These are phyloP conservation scores for Oryza glumipatula DNA, from an alignment of 176 grass and related monocot genomes.

Conservation along the genomic window DNA sequence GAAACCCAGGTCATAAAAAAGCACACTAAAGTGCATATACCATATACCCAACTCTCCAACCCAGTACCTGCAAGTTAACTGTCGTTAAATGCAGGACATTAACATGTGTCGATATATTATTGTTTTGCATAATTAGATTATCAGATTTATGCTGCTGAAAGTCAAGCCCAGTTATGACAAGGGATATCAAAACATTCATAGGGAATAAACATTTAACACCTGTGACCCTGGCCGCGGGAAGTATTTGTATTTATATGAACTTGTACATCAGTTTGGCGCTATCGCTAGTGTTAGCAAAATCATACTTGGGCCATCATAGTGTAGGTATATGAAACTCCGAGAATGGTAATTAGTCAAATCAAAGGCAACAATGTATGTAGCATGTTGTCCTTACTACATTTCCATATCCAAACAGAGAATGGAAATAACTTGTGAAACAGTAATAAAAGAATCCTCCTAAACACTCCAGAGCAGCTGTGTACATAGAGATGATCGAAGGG, in stretches of 20 bases:
- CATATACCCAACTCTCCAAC: constrained; percentile 2
- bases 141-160: background rate
- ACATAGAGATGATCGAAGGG: constrained; percentile 8
- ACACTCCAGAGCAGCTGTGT: background rate
- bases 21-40: background rate
- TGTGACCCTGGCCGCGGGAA: background rate
- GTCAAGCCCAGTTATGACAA: background rate
- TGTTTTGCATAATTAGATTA: background rate
- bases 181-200: background rate
- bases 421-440: background rate
- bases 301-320: background rate
- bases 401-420: constrained; percentile 21
- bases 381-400: constrained; percentile 7
- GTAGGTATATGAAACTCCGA: background rate
- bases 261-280: background rate
- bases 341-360: constrained; percentile 5
- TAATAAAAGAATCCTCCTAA: background rate
- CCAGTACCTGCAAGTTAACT: background rate
- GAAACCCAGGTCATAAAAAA: constrained; percentile 28
- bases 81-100: background rate
- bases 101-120: constrained; percentile 13
- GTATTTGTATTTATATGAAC: background rate
- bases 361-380: background rate
- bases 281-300: constrained; percentile 6
- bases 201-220: constrained; percentile 22